Conservation (phyloP, 805 yeast species). For the Candida argentea region DNA sequence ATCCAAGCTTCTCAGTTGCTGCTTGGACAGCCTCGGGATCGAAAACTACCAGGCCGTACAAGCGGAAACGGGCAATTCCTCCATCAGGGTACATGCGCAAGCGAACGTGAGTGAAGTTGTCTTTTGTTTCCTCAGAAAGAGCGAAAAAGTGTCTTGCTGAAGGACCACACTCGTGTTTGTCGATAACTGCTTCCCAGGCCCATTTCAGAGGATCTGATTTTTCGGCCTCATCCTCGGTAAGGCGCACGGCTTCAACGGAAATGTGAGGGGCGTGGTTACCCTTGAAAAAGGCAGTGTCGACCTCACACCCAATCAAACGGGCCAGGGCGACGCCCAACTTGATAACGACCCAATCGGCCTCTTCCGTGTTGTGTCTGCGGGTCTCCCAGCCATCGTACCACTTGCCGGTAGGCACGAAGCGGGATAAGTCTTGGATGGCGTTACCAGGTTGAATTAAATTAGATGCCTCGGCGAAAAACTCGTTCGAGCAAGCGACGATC, state of each 20-base stretch:
- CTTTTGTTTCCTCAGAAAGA: constrained; percentile 46
- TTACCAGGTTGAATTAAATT: constrained; percentile 74
- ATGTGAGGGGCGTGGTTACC: constrained; percentile 94
- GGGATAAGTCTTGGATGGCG: constrained; percentile 74
- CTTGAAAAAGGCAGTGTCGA: constrained; percentile 88
- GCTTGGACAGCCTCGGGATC: constrained; percentile 25
- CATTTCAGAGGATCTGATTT: constrained; percentile 19
- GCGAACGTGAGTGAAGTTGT: constrained; percentile 67
- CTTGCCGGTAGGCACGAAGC: constrained; percentile 78
- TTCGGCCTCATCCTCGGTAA: constrained; percentile 15
- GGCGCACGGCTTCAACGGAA: constrained; percentile 62
- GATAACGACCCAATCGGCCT: constrained; percentile 81
- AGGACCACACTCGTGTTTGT: constrained; percentile 79
- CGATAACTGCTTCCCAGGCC: constrained; percentile 65
- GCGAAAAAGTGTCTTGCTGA: constrained; percentile 75
- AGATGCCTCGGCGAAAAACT: constrained; percentile 91
- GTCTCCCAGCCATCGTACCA: constrained; percentile 99
- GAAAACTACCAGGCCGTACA: constrained; percentile 80
- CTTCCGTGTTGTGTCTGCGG: constrained; percentile 78
- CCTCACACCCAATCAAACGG: constrained; percentile 67
- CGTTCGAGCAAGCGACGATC: constrained; percentile 64
- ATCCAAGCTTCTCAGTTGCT: background rate
- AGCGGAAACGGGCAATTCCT: constrained; percentile 90
- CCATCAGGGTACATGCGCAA: constrained; percentile 96
- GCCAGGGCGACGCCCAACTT: constrained; percentile 81